Base-by-base conservation (phyloP, 352 stramenopile genomes). In the Hyaloperonospora arabidopsidis region DNA sequence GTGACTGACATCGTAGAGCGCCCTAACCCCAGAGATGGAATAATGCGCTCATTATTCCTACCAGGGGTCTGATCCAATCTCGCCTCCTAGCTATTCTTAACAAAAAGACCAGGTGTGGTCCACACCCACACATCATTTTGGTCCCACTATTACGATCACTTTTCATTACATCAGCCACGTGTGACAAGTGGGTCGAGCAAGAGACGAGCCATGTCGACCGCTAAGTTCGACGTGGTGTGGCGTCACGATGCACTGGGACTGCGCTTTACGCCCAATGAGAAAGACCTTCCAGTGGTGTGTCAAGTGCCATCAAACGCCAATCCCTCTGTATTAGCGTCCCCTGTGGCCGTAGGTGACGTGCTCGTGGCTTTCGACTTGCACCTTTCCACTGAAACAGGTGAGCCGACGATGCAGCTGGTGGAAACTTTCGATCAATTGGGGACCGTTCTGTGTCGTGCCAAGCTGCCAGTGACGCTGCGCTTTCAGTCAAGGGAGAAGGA, bases 251-350 rank as follows among this genome's bases (percentile, higher is more conserved):
- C 66, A 32, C 62, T 90, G 17, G 74, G 74, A 17, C 49, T 90
- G 59, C 73, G 75, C 64, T 90, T 90, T 68, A 90, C 79, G 51
- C 79, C 77, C 47, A 83, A 85, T 47, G 73, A 84, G 38, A 68
- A 64, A 39, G 75, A 85, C 54, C 51, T 71, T 29, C 72, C 79
- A 2, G 76, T 90, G n/a, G 65, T 90, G n/a, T 88, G 77, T 48
- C 72, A 87, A 67, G 65, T 88, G 51, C 76, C 74, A 8, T 49
- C 55, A 23, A 75, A 53, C 50, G 66, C 70, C 8, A 80, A 63
- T 28, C 58, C 77, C n/a, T 54, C 65, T 12, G 66, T 90, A 43
- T 56, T 79, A 29, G 65, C 68, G 45, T 84, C 74, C 7, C 66
- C 59, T 8, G 57, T 79, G 14, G 70, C 69, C 0, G 75, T 90